Conservation (phyloP, 2,329 filamentous ascomycete genomes). For the Phyllosticta paracitricarpa region DNA sequence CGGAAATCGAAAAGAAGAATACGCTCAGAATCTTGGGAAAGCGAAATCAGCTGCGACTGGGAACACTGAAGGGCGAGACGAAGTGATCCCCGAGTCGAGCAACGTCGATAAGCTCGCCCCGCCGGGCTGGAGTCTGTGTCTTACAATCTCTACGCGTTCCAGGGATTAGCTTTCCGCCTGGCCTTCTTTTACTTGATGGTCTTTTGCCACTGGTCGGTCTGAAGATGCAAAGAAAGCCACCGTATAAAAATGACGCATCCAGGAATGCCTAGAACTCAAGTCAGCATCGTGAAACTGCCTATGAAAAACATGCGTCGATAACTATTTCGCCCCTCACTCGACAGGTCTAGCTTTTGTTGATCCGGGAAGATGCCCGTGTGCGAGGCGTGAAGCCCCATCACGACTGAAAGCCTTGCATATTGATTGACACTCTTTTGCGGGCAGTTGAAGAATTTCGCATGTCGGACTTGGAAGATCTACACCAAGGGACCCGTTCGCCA, state of each 20-base stretch:
- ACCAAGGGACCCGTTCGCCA: too few species aligned
- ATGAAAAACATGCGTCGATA: background rate
- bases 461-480: background rate
- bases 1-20: conserved; percentile 54
- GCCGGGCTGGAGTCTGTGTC: background rate
- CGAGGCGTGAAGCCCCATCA: background rate
- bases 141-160: background rate
- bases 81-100: background rate
- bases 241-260: background rate
- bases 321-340: background rate
- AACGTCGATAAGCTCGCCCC: too few species aligned
- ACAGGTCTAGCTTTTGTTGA: background rate
- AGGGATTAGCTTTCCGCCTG: background rate
- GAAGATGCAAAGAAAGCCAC: background rate
- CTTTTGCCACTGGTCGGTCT: background rate
- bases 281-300: background rate
- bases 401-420: background rate
- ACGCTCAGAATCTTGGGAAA: conserved; percentile 58
- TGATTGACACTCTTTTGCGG: background rate
- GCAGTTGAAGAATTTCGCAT: background rate
- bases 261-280: background rate
- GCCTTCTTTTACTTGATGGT: background rate
- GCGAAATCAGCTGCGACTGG: conserved; percentile 56
- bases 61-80: conserved; percentile 38
- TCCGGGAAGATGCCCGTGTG: background rate